A percentile compares a stretch with the other conserved stretches of the same genome.
These are phyloP conservation scores for Mycena galericulata DNA, from an alignment of 768 basidiomycete species.

Conservation along the genomic window DNA sequence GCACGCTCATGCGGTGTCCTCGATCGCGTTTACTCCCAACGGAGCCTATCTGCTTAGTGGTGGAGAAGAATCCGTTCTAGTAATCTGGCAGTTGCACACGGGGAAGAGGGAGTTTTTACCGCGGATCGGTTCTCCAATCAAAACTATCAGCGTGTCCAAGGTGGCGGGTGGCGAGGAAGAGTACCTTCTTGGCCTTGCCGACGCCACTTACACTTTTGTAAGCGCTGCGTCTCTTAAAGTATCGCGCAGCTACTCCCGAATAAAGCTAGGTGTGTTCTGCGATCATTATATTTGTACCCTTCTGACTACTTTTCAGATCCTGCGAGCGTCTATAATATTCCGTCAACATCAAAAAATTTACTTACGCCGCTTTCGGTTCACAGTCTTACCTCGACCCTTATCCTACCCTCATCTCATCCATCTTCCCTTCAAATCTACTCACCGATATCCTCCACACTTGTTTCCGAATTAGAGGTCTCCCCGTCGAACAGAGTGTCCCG, in stretches of 20 bases:
- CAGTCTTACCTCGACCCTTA: constrained; percentile 74
- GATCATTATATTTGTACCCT: background rate
- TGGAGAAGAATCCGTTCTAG: constrained; percentile 96
- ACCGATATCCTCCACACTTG: constrained; percentile 72
- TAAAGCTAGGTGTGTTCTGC: constrained; percentile 75
- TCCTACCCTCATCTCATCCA: constrained; percentile 94
- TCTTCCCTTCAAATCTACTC: constrained; percentile 95
- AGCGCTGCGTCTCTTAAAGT: constrained; percentile 79
- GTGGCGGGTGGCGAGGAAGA: constrained; percentile 77
- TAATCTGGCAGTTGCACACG: constrained; percentile 94
- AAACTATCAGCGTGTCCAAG: constrained; percentile 71
- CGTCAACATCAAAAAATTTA: constrained; percentile 54
- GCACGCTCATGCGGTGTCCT: constrained; percentile 95
- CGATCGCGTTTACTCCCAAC: constrained; percentile 87
- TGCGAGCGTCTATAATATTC: constrained; percentile 40
- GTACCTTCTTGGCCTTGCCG: constrained; percentile 84
- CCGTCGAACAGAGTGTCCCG: constrained; percentile 93
- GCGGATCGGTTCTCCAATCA: constrained; percentile 89
- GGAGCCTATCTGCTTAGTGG: constrained; percentile 94
- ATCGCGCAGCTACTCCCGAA: constrained; percentile 76
- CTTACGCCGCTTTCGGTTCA: constrained; percentile 82
- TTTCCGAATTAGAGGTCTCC: constrained; percentile 92
- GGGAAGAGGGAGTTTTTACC: constrained; percentile 94
- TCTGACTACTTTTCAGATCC: constrained; percentile 48
- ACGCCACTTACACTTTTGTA: constrained; percentile 85